Base-by-base conservation (phyloP, 192 early-diverging fungal genomes). In the Gryganskiella cystojenkinii region DNA sequence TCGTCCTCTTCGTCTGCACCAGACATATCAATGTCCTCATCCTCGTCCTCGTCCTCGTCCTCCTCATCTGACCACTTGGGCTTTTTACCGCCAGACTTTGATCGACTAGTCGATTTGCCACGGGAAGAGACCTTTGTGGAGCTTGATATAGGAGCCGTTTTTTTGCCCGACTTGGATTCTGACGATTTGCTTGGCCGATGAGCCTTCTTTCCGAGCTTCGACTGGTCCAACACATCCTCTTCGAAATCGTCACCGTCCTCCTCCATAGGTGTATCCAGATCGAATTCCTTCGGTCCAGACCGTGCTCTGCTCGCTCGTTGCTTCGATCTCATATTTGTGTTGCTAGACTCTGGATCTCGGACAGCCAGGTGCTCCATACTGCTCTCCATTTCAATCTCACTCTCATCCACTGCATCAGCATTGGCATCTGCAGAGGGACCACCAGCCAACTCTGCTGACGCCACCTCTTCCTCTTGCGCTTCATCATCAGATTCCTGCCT, bases 381-480 rank as follows among this genome's bases (percentile, higher is more conserved):
- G 7, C 37, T 40, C 51, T 54, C 64, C 40, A 47, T 47, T 11
- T 69, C 67, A 1, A 27, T 50, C 33, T 44, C 42, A 15, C 22
- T 40, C 8, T 3, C 25, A 2, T 59, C 25, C 56, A 10, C 35
- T 7, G 17, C 25, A 40, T n/a, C 7, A 40, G 37, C 37, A 5
- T 4, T 24, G 31, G 0, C n/a, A n/a, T n/a, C n/a, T n/a, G n/a
- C n/a, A n/a, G n/a, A n/a, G n/a, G n/a, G n/a, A n/a, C n/a, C n/a
- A n/a, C n/a, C n/a, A n/a, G n/a, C n/a, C n/a, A n/a, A n/a, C n/a
- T 68, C 66, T 31, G 51, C 45, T n/a, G 24, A 24, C 42, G n/a
- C 25, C 3, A 55, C 27, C n/a, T 56, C 43, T 5, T 46, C 43
- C 1, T 31, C 64, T 3, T 24, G 43, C 17, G 27, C 45, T 9